Percentiles rank a stretch among this genome's conserved stretches.
Conservation (phyloP, 495 filamentous ascomycete species). For the Lophium mytilinum region DNA sequence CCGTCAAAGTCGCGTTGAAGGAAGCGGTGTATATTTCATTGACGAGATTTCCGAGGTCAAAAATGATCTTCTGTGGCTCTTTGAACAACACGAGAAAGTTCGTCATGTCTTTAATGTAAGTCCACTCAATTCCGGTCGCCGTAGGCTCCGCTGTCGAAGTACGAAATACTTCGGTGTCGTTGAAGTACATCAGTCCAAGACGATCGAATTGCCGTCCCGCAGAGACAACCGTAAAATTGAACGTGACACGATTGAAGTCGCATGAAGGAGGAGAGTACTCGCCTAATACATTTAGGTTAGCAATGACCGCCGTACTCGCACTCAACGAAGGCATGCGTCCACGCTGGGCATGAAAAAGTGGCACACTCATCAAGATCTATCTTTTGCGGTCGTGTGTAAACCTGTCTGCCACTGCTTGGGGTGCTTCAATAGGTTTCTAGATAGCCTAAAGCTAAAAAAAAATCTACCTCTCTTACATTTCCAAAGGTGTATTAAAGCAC, state of each 20-base stretch:
- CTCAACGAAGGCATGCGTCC: no score
- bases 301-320: neutral
- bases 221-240: constrained; percentile 76
- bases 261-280: constrained; percentile 61
- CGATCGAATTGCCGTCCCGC: constrained; percentile 71
- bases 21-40: constrained; percentile 67
- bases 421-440: no score
- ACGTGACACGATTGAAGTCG: constrained; percentile 66
- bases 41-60: constrained; percentile 74
- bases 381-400: no score
- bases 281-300: constrained; percentile 37
- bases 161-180: constrained; percentile 72
- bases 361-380: no score
- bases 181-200: constrained; percentile 70
- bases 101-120: constrained; percentile 79
- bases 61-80: constrained; percentile 64
- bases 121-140: constrained; percentile 58
- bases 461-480: no score
- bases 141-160: constrained; percentile 85
- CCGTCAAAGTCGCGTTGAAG: constrained; percentile 77
- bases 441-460: no score
- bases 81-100: constrained; percentile 62
- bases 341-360: no score
- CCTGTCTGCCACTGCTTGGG: no score
- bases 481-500: no score